Conservation (phyloP, 2,329 filamentous ascomycete species). For the Arthroderma sp. region DNA sequence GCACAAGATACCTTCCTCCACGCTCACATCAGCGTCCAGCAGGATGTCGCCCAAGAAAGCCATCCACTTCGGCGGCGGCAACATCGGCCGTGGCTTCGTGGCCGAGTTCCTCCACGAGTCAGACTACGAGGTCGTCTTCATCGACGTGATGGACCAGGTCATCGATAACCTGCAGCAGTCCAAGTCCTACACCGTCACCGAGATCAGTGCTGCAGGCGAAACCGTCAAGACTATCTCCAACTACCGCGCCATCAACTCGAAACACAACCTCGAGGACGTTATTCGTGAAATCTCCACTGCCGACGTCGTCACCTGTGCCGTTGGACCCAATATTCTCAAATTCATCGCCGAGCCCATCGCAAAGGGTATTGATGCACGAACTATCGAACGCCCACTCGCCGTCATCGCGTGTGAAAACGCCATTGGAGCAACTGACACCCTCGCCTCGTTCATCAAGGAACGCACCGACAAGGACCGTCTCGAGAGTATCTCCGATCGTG, state of each 20-base stretch:
- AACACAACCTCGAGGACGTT: constrained; percentile 67
- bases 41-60: constrained; percentile 42
- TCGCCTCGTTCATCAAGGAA: constrained; percentile 68
- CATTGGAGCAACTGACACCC: constrained; percentile 83
- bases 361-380: constrained; percentile 75
- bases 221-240: constrained; percentile 75
- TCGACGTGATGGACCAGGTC: constrained; percentile 77
- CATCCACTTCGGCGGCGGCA: constrained; percentile 75
- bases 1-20: background rate
- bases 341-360: constrained; percentile 94
- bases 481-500: constrained; percentile 57
- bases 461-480: constrained; percentile 60
- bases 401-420: constrained; percentile 98
- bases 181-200: constrained; percentile 77
- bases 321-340: constrained; percentile 89
- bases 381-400: constrained; percentile 54
- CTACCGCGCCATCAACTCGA: constrained; percentile 95
- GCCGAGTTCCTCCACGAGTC: constrained; percentile 89
- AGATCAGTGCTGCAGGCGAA: constrained; percentile 77
- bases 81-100: constrained; percentile 78
- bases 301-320: constrained; percentile 89
- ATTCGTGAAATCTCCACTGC: constrained; percentile 76
- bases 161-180: constrained; percentile 67
- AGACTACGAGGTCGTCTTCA: constrained; percentile 90
- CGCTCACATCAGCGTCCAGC: background rate